Conservation (phyloP, 345 rosid species). For the Reutealis trisperma region DNA sequence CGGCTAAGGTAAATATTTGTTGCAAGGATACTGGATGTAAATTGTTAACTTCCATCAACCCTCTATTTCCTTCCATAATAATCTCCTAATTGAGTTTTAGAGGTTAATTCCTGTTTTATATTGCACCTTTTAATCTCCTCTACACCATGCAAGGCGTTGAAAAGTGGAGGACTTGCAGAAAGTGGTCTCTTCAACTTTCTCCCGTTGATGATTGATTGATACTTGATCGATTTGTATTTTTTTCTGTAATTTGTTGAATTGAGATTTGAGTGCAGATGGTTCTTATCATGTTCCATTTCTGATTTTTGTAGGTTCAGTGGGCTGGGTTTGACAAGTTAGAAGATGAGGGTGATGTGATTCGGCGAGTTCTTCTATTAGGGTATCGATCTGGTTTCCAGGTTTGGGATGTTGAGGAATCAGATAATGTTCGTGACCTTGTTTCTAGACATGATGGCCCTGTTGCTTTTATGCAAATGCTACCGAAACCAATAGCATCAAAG, state of each 20-base stretch:
- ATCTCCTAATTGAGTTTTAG: neutral
- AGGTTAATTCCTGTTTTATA: neutral
- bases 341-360: slow-evolving; percentile 44
- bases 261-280: neutral
- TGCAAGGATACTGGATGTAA: neutral
- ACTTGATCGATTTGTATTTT: neutral
- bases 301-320: slow-evolving; percentile 68
- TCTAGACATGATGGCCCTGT: slow-evolving; percentile 79
- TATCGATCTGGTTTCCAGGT: slow-evolving; percentile 91
- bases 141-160: neutral
- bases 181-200: neutral
- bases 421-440: slow-evolving; percentile 71
- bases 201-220: neutral
- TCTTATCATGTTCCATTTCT: slow-evolving; percentile 15
- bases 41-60: too few species aligned
- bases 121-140: neutral
- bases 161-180: neutral
- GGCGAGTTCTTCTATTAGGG: slow-evolving; percentile 73
- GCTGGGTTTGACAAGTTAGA: slow-evolving; percentile 95
- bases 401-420: slow-evolving; percentile 94
- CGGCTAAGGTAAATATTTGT: neutral
- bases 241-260: neutral
- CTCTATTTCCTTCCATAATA: too few species aligned
- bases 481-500: slow-evolving; percentile 47
- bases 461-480: slow-evolving; percentile 83